A percentile compares a stretch with the other conserved stretches of the same genome.
These are phyloP conservation scores for Neostapfia colusana DNA, from an alignment of 176 grass and related monocot genomes.

Conservation along the genomic window DNA sequence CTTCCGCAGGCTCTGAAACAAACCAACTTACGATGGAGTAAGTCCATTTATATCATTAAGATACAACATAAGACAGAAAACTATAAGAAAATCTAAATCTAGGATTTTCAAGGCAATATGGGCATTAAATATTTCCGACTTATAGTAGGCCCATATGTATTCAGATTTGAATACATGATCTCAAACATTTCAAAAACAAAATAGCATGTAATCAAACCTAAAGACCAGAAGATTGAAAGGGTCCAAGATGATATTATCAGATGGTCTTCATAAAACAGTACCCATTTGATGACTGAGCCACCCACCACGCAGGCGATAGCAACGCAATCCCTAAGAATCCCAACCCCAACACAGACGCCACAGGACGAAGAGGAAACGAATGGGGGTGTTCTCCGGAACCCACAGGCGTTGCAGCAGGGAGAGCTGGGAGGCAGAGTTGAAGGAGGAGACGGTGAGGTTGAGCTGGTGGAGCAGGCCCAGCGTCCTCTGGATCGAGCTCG, in stretches of 20 bases:
- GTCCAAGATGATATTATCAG: not conserved
- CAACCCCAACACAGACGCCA: not conserved
- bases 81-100: not conserved
- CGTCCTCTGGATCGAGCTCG: constrained; percentile 81
- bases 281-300: not conserved
- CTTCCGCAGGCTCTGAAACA: constrained; percentile 74
- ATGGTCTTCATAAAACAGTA: not conserved
- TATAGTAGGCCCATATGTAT: not conserved
- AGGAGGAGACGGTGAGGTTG: constrained; percentile 92
- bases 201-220: not conserved
- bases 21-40: constrained; percentile 2
- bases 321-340: constrained; percentile 45
- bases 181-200: constrained; percentile 14
- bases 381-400: not conserved
- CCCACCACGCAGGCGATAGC: not conserved
- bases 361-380: not conserved
- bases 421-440: constrained; percentile 81
- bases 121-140: not conserved
- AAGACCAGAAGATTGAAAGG: not conserved
- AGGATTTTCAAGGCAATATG: constrained; percentile 2
- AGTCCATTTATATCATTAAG: not conserved
- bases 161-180: not conserved
- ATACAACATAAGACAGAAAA: not conserved
- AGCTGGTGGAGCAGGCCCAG: constrained; percentile 92
- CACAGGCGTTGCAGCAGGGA: constrained; percentile 84